phyloP scores from a whole-genome alignment of 352 stramenopile species.

The Phytophthora palmivora region DNA sequence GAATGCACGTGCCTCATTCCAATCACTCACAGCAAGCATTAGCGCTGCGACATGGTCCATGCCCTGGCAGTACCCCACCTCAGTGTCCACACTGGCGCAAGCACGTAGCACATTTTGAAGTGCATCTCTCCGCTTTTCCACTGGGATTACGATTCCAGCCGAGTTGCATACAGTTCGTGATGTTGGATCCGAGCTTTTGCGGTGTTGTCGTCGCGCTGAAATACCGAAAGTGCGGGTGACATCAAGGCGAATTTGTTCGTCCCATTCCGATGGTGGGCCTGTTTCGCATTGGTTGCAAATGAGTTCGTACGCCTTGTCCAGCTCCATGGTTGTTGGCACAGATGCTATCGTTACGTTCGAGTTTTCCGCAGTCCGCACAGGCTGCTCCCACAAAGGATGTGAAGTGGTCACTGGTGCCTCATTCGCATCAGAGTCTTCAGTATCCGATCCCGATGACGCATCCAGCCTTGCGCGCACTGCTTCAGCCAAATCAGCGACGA shows the following conservation, averaged over 20 bases:
- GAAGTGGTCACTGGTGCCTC: conserved; percentile 25
- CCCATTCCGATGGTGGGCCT: conserved; percentile 33
- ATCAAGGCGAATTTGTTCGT: conserved; percentile 75
- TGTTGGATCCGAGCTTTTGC: conserved; percentile 25
- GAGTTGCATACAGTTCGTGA: conserved; percentile 21
- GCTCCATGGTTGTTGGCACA: conserved; percentile 19
- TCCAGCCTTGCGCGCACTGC: conserved; percentile 53
- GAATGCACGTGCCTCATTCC: conserved; percentile 72
- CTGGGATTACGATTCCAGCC: conserved; percentile 17
- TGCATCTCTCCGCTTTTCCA: conserved; percentile 45
- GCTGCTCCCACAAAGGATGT: conserved; percentile 21
- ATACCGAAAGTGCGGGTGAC: conserved; percentile 75
- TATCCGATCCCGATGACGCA: conserved; percentile 50
- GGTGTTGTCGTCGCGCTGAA: conserved; percentile 53
- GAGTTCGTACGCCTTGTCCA: conserved; percentile 55
- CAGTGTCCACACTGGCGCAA: conserved; percentile 71
- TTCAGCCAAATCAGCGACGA: conserved; percentile 64
- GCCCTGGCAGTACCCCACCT: conserved; percentile 80
- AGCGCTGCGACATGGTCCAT: conserved; percentile 77
- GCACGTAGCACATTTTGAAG: conserved; percentile 69
- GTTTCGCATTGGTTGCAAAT: conserved; percentile 54
- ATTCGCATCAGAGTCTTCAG: conserved; percentile 49
- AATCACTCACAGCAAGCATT: conserved; percentile 68
- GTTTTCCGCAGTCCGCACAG: conserved; percentile 2
- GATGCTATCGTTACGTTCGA: not conserved